phyloP scores from a whole-genome alignment of 1,284 basidiomycete genomes.

The Austroboletus novae-zelandiae region DNA sequence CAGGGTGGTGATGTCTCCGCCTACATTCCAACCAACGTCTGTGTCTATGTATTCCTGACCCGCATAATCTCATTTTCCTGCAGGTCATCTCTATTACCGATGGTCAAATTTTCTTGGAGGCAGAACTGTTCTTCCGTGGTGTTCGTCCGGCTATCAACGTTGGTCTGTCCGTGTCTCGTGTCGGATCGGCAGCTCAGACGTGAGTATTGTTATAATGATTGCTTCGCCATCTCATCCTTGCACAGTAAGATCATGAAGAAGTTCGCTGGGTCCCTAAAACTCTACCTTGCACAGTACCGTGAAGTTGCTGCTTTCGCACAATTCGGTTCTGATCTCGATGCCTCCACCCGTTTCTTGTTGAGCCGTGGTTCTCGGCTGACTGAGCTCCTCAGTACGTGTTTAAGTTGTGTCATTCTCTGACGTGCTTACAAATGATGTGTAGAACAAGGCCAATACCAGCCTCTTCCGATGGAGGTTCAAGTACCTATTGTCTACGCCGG shows the following conservation, averaged over 20 bases:
- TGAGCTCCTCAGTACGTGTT: slow-evolving; percentile 84
- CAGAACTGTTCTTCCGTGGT: slow-evolving; percentile 99
- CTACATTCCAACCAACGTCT: slow-evolving; percentile 86
- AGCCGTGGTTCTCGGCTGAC: slow-evolving; percentile 97
- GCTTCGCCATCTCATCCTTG: slow-evolving; percentile 7
- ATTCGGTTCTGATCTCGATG: slow-evolving; percentile 99
- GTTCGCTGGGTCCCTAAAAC: slow-evolving; percentile 98
- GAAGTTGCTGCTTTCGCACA: slow-evolving; percentile 99
- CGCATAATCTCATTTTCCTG: background rate
- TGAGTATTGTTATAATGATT: slow-evolving; percentile 37
- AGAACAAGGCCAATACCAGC: slow-evolving; percentile 99
- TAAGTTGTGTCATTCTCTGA: background rate
- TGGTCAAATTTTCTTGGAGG: slow-evolving; percentile 99
- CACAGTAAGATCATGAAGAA: slow-evolving; percentile 97
- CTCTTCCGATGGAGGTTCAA: slow-evolving; percentile 90
- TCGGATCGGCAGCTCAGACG: slow-evolving; percentile 99
- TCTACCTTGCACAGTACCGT: slow-evolving; percentile 99
- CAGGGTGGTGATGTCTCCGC: slow-evolving; percentile 99
- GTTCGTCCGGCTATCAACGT: slow-evolving; percentile 99
- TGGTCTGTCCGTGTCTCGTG: slow-evolving; percentile 99
- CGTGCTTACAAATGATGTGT: slow-evolving; percentile 12
- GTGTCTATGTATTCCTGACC: slow-evolving; percentile 25
- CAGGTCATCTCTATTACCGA: slow-evolving; percentile 98
- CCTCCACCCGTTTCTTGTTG: slow-evolving; percentile 96
- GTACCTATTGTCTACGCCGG: slow-evolving; percentile 99